Evolutionary conservation across 495 filamentous ascomycete species (phyloP).

Genomic region (Daldinia childiae): DNA sequence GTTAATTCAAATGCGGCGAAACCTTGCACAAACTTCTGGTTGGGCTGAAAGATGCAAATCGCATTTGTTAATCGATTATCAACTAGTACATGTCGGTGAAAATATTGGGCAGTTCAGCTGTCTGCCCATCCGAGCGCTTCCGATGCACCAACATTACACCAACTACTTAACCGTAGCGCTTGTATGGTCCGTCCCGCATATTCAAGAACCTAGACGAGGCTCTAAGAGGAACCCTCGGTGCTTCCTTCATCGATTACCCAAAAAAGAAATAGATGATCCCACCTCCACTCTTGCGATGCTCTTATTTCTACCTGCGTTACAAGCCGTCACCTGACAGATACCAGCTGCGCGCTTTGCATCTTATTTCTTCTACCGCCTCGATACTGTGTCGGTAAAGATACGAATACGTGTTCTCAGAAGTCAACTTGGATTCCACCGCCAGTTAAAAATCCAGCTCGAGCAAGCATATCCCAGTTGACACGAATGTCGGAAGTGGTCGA

Average conservation of each 20-base stretch:
- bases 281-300: slow-evolving; percentile 9
- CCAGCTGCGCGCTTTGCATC: slow-evolving; percentile 38
- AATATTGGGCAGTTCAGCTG: slow-evolving; percentile 40
- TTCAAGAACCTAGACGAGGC: slow-evolving; percentile 21
- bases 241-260: slow-evolving; percentile 19
- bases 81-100: slow-evolving; percentile 38
- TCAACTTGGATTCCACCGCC: slow-evolving; percentile 31
- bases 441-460: slow-evolving; percentile 10
- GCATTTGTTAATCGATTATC: slow-evolving; percentile 25
- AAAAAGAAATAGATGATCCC: slow-evolving; percentile 13
- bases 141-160: slow-evolving; percentile 23
- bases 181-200: slow-evolving; percentile 24
- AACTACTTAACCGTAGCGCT: slow-evolving; percentile 7
- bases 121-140: slow-evolving; percentile 34
- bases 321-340: slow-evolving; percentile 37
- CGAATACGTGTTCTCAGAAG: slow-evolving; percentile 8
- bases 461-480: slow-evolving; percentile 32
- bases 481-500: slow-evolving; percentile 27
- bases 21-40: slow-evolving; percentile 35
- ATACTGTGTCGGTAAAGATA: slow-evolving; percentile 10
- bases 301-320: neutral
- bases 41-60: slow-evolving; percentile 35
- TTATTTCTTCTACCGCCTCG: slow-evolving; percentile 6
- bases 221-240: slow-evolving; percentile 16
- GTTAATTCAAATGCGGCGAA: slow-evolving; percentile 39